Percentiles rank a stretch among this genome's conserved stretches.
phyloP scores from a whole-genome alignment of 495 filamentous ascomycete species.

The Penicillium canariense region DNA sequence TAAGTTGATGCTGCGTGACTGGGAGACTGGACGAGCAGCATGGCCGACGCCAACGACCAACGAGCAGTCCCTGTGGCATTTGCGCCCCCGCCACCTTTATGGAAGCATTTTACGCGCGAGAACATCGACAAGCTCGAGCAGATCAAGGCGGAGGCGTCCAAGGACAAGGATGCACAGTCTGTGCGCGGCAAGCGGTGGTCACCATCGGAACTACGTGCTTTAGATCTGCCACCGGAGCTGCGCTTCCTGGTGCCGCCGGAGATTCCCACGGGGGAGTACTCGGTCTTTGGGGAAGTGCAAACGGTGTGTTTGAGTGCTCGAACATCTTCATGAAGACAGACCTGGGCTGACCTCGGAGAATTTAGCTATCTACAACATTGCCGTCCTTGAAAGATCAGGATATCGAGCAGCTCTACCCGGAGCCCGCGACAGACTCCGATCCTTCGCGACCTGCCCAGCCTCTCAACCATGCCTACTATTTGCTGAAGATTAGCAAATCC shows the following conservation, averaged over 20 bases:
- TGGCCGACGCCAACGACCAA: conserved; percentile 52
- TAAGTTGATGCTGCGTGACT: background rate
- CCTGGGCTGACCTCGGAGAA: background rate
- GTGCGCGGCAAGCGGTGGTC: conserved; percentile 35
- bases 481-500: conserved; percentile 76
- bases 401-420: conserved; percentile 67
- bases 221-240: conserved; percentile 69
- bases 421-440: conserved; percentile 35
- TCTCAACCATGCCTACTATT: conserved; percentile 68
- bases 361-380: conserved; percentile 58
- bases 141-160: conserved; percentile 45
- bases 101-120: conserved; percentile 77
- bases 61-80: conserved; percentile 59
- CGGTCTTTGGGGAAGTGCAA: conserved; percentile 68
- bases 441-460: conserved; percentile 35
- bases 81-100: conserved; percentile 86
- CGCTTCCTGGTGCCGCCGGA: conserved; percentile 78
- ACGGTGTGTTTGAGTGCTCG: conserved; percentile 39
- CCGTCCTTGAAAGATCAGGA: conserved; percentile 65
- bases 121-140: conserved; percentile 68
- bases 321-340: background rate
- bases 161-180: conserved; percentile 37
- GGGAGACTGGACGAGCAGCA: conserved; percentile 18
- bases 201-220: conserved; percentile 47
- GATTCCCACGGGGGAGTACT: conserved; percentile 72